A percentile compares a stretch with the other conserved stretches of the same genome.
phyloP scores from a whole-genome alignment of 768 basidiomycete genomes.

The Rhizopogon vinicolor region DNA sequence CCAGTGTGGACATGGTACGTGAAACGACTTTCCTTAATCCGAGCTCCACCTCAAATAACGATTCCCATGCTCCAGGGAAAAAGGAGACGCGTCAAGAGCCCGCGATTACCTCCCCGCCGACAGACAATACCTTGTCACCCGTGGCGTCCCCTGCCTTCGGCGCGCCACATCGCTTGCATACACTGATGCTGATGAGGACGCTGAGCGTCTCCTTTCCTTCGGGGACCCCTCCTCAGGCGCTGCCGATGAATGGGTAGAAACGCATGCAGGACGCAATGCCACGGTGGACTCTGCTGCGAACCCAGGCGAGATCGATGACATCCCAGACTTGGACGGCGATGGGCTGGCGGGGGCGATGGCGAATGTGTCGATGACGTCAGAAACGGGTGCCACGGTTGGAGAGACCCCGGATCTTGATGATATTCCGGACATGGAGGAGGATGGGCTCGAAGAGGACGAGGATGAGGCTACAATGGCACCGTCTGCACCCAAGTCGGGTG shows the following conservation, averaged over 20 bases:
- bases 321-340: conserved; percentile 75
- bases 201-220: conserved; percentile 86
- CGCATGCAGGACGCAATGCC: conserved; percentile 77
- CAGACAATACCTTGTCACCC: conserved; percentile 95
- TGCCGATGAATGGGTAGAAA: conserved; percentile 97
- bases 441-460: conserved; percentile 80
- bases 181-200: conserved; percentile 95
- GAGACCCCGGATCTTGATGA: conserved; percentile 94
- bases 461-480: conserved; percentile 82
- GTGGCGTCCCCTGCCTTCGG: conserved; percentile 94
- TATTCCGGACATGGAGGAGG: conserved; percentile 99
- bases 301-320: conserved; percentile 72
- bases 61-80: conserved; percentile 61
- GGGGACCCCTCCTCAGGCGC: conserved; percentile 51
- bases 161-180: conserved; percentile 90
- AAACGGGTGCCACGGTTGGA: conserved; percentile 26
- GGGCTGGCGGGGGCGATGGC: conserved; percentile 41
- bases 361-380: conserved; percentile 38
- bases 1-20: conserved; percentile 94
- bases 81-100: conserved; percentile 79
- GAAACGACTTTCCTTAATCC: neutral
- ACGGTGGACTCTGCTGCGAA: conserved; percentile 50
- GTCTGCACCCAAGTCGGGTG: conserved; percentile 47
- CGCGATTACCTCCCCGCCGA: conserved; percentile 92
- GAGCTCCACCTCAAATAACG: conserved; percentile 1